phyloP scores from a whole-genome alignment of 139 green algal species.

The Coelastrella sp. region DNA sequence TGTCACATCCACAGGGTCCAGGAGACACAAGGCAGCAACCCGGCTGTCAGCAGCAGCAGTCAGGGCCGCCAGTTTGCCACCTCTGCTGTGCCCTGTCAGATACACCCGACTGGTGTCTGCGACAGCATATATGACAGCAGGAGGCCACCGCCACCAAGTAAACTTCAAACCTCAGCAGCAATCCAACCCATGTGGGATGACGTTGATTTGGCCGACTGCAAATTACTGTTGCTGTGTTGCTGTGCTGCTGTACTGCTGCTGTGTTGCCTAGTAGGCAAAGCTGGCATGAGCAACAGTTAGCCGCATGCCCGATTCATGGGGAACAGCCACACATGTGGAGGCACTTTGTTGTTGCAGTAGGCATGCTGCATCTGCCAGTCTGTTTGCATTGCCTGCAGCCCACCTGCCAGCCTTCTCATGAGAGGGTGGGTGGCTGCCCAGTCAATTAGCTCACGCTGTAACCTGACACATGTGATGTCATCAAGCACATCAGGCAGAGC shows the following conservation, averaged over 20 bases:
- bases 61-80: constrained; percentile 87
- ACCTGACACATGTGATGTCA: constrained; percentile 75
- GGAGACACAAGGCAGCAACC: constrained; percentile 74
- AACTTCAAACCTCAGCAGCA: background rate
- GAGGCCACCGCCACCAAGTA: no score
- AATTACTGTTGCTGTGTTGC: background rate
- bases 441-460: constrained; percentile 75
- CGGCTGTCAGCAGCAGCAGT: constrained; percentile 47
- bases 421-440: constrained; percentile 73
- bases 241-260: no score
- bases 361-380: no score
- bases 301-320: no score
- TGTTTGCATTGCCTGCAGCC: background rate
- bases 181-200: background rate
- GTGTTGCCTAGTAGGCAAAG: no score
- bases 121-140: no score
- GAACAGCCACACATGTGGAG: no score
- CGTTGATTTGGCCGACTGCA: background rate
- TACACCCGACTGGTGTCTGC: constrained; percentile 47
- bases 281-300: no score
- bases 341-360: no score
- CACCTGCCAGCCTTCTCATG: constrained; percentile 63
- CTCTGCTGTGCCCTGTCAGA: constrained; percentile 66
- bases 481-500: constrained; percentile 71
- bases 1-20: constrained; percentile 95